A percentile compares a stretch with the other conserved stretches of the same genome.
Conservation (phyloP, 495 filamentous ascomycete genomes). For the Aspergillus cavernicola region DNA sequence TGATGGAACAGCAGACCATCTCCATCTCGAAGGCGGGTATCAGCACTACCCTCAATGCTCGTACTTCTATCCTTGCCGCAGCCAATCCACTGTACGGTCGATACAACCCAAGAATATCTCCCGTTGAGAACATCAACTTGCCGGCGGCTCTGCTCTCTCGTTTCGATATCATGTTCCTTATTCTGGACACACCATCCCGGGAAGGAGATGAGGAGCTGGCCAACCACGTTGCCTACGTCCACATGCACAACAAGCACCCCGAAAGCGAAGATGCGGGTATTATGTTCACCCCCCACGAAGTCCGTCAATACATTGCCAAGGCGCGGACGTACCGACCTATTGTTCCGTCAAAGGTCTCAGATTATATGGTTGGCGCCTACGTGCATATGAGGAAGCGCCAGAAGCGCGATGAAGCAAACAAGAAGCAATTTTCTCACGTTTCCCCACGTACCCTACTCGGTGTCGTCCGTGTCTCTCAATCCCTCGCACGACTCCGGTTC, state of each 20-base stretch:
- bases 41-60: slow-evolving; percentile 90
- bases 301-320: slow-evolving; percentile 91
- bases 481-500: slow-evolving; percentile 90
- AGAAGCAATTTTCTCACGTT: slow-evolving; percentile 88
- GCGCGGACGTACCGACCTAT: slow-evolving; percentile 83
- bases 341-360: slow-evolving; percentile 76
- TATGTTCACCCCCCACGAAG: slow-evolving; percentile 84
- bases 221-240: slow-evolving; percentile 91
- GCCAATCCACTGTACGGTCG: slow-evolving; percentile 97
- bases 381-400: slow-evolving; percentile 86
- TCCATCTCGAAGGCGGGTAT: slow-evolving; percentile 98
- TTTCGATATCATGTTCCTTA: slow-evolving; percentile 95
- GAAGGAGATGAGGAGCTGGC: slow-evolving; percentile 93
- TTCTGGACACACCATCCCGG: slow-evolving; percentile 85
- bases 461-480: slow-evolving; percentile 88
- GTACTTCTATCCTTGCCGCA: slow-evolving; percentile 95
- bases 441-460: slow-evolving; percentile 91
- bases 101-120: slow-evolving; percentile 94
- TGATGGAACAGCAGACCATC: slow-evolving; percentile 99
- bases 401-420: slow-evolving; percentile 80
- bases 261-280: slow-evolving; percentile 64
- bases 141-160: slow-evolving; percentile 92
- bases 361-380: slow-evolving; percentile 96
- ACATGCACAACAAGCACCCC: slow-evolving; percentile 94
- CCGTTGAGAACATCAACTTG: slow-evolving; percentile 98